These are phyloP conservation scores for Penicillium taxi DNA, from an alignment of 495 filamentous ascomycete genomes.

Conservation along the genomic window DNA sequence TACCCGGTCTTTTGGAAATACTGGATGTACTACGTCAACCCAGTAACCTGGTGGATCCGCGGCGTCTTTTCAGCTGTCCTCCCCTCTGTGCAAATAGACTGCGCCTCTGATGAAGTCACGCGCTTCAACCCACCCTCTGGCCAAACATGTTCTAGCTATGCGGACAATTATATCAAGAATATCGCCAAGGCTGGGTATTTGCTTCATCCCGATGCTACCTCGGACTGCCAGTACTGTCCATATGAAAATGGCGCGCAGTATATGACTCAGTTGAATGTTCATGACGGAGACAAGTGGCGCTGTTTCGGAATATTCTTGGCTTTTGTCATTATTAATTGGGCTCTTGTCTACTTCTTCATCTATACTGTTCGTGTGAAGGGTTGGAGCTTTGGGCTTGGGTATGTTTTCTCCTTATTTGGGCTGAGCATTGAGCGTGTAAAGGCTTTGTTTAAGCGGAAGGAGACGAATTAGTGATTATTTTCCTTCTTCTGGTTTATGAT, in stretches of 20 bases:
- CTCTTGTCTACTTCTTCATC: slow-evolving; percentile 77
- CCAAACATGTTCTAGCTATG: slow-evolving; percentile 56
- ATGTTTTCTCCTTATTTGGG: slow-evolving; percentile 44
- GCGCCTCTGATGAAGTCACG: slow-evolving; percentile 52
- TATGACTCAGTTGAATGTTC: slow-evolving; percentile 57
- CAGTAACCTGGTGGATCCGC: slow-evolving; percentile 62
- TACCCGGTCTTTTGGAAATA: slow-evolving; percentile 81
- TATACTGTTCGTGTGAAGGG: slow-evolving; percentile 66
- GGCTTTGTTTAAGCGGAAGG: slow-evolving; percentile 30
- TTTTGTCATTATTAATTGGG: slow-evolving; percentile 71
- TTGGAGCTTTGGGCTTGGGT: slow-evolving; percentile 65
- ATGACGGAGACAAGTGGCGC: slow-evolving; percentile 57
- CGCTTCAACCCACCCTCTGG: slow-evolving; percentile 57
- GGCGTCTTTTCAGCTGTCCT: slow-evolving; percentile 61
- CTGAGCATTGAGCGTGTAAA: slow-evolving; percentile 37
- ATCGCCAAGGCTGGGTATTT: slow-evolving; percentile 49
- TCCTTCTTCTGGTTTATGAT: neutral
- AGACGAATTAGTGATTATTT: slow-evolving; percentile 4
- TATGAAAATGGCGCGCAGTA: slow-evolving; percentile 61
- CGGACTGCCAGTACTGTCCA: slow-evolving; percentile 67
- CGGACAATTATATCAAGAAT: slow-evolving; percentile 41
- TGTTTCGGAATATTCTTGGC: slow-evolving; percentile 73
- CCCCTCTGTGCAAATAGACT: slow-evolving; percentile 47
- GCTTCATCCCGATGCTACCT: slow-evolving; percentile 46
- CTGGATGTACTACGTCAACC: slow-evolving; percentile 72